Base-by-base conservation (phyloP, 2,329 filamentous ascomycete species). In the Colletotrichum karsti region DNA sequence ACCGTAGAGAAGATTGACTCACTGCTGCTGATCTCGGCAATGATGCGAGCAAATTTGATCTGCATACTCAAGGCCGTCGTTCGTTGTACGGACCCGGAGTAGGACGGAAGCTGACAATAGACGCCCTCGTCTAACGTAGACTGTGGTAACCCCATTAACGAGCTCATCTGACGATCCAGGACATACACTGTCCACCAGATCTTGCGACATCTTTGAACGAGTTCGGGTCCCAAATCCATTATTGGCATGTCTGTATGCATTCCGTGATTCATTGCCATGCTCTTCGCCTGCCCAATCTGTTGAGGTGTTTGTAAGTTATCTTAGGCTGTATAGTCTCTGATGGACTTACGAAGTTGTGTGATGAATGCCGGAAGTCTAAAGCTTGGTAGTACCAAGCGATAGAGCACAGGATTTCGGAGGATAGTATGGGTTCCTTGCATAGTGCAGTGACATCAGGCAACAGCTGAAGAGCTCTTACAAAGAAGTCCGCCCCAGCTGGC, bases 181-280 rank as follows among this genome's bases (percentile, higher is more conserved):
- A 88, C 77, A 46, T 86, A 87, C 0, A 86, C 78, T 0, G 86
- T 87, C 85, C 85, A 88, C 84, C 84, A 88, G 12, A 85, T 79
- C 41, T 80, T 81, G 3, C 84, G 82, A 56, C 81, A 84, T 57
- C 86, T 74, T 65, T 87, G 79, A 0, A 85, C 81, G 1, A 79
- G 72, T 0, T 72, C 69, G 1, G 81, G 78, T 0, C 81, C 81
- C 0, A 86, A 68, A 18, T 83, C 76, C 3, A 79, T 74, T 1
- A 77, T 76, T 0, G 80, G 81, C 83, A 87, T 85, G 30, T 86
- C 79, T 0, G 84, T 86, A 63, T 88, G 85, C 81, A 88, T 83
- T 1, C 85, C 85, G 41, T 86, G 77, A 0, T 78, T 79, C n/a
- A 87, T 73, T 0, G 85, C 83, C 35, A 85, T 80, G 1, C 86